phyloP scores from a whole-genome alignment of 768 basidiomycete species.

The Podaxis carcinomalis region DNA sequence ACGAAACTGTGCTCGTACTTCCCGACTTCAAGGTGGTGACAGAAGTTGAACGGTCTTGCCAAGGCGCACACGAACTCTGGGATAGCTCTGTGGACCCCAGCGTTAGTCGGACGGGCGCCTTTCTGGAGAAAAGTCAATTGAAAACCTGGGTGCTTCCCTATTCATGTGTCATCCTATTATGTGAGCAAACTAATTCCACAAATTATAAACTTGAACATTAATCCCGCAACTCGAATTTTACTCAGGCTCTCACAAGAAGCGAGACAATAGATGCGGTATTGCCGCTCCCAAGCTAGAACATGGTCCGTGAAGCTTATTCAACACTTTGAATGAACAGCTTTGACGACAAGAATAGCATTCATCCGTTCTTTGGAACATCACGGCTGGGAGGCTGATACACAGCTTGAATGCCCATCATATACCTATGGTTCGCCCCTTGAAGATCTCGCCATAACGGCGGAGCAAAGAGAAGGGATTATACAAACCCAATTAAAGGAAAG shows the following conservation, averaged over 20 bases:
- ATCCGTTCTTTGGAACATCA: slow-evolving; percentile 55
- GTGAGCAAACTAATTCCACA: slow-evolving; percentile 41
- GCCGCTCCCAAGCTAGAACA: slow-evolving; percentile 81
- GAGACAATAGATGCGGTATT: slow-evolving; percentile 90
- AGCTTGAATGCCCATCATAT: slow-evolving; percentile 56
- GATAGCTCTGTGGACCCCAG: slow-evolving; percentile 56
- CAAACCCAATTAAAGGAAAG: slow-evolving; percentile 48
- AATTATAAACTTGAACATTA: slow-evolving; percentile 8
- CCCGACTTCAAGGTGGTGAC: slow-evolving; percentile 88
- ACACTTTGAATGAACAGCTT: not conserved
- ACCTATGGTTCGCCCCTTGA: slow-evolving; percentile 55
- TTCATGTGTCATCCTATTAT: slow-evolving; percentile 83
- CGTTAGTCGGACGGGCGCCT: slow-evolving; percentile 42
- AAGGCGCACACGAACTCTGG: slow-evolving; percentile 73
- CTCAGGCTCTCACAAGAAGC: slow-evolving; percentile 86
- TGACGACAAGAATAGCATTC: slow-evolving; percentile 43
- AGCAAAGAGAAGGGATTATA: slow-evolving; percentile 54
- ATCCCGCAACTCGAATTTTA: slow-evolving; percentile 14
- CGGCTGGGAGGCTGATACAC: slow-evolving; percentile 74
- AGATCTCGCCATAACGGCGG: slow-evolving; percentile 44
- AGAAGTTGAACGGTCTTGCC: slow-evolving; percentile 57
- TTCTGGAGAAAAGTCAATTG: slow-evolving; percentile 41
- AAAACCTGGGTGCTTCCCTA: slow-evolving; percentile 85
- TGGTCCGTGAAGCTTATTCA: slow-evolving; percentile 34
- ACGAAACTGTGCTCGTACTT: slow-evolving; percentile 82